phyloP scores from a whole-genome alignment of 768 basidiomycete species.

The Russula sp. region DNA sequence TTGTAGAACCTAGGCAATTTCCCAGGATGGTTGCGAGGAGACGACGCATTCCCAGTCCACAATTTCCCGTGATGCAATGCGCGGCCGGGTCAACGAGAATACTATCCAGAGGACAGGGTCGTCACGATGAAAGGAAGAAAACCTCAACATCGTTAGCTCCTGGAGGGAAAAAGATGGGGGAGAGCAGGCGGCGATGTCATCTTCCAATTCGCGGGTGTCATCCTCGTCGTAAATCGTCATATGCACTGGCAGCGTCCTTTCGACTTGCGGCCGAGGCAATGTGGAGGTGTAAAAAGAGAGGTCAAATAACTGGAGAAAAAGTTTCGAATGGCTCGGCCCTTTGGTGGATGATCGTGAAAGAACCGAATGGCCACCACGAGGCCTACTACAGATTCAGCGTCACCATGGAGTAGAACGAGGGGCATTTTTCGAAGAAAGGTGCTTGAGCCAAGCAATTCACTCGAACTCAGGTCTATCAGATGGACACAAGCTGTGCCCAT shows the following conservation, averaged over 20 bases:
- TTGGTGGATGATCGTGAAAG: not conserved
- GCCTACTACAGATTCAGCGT: not conserved
- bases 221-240: not conserved
- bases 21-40: not conserved
- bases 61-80: slow-evolving; percentile 15
- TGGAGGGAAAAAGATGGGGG: not conserved
- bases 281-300: not conserved
- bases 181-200: not conserved
- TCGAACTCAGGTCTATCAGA: not conserved
- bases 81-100: slow-evolving; percentile 18
- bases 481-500: not conserved
- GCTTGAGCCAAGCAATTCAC: not conserved
- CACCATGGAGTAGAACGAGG: not conserved
- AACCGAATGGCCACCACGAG: not conserved
- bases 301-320: not conserved
- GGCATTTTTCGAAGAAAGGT: not conserved
- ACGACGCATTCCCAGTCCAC: slow-evolving; percentile 18
- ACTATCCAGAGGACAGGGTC: slow-evolving; percentile 12
- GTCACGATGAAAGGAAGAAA: slow-evolving; percentile 8
- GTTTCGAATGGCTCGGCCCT: not conserved
- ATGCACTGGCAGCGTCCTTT: not conserved
- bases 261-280: not conserved
- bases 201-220: not conserved
- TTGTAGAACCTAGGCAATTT: not conserved
- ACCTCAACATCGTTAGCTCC: not conserved